phyloP scores from a whole-genome alignment of 495 filamentous ascomycete genomes.

The Parmelia sp. region DNA sequence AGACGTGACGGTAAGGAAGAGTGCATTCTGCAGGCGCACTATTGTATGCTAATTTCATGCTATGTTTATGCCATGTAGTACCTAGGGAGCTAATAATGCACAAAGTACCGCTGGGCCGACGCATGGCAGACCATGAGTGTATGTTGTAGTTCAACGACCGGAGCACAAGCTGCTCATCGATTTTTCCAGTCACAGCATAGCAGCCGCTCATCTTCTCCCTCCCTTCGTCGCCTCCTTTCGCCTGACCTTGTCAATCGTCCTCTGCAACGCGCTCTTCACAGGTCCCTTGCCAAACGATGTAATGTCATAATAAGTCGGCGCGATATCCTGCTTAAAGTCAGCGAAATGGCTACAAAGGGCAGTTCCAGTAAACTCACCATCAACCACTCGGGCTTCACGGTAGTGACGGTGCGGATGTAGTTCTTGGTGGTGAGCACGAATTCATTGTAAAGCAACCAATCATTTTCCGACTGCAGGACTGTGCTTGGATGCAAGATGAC shows the following conservation, averaged over 20 bases:
- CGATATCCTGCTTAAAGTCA: constrained; percentile 62
- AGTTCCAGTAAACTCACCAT: constrained; percentile 53
- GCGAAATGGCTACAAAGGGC: constrained; percentile 10
- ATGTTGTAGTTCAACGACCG: no score
- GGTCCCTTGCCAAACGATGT: constrained; percentile 76
- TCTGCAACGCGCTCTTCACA: constrained; percentile 67
- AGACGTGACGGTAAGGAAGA: no score
- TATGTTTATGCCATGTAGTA: not conserved
- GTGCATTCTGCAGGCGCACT: not conserved
- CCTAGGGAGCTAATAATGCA: constrained; percentile 1
- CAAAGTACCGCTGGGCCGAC: not conserved
- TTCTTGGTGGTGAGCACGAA: constrained; percentile 97
- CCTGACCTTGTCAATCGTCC: constrained; percentile 65
- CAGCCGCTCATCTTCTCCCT: constrained; percentile 9
- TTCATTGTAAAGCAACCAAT: constrained; percentile 98
- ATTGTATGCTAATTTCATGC: not conserved
- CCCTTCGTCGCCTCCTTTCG: constrained; percentile 64
- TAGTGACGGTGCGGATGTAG: constrained; percentile 66
- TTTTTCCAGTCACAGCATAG: not conserved
- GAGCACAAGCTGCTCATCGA: no score
- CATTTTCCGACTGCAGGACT: constrained; percentile 73
- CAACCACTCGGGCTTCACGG: constrained; percentile 75
- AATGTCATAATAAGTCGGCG: constrained; percentile 88
- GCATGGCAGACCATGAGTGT: not conserved
- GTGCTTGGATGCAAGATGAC: constrained; percentile 92